phyloP scores from a whole-genome alignment of 345 rosid genomes.

The Salix viminalis region DNA sequence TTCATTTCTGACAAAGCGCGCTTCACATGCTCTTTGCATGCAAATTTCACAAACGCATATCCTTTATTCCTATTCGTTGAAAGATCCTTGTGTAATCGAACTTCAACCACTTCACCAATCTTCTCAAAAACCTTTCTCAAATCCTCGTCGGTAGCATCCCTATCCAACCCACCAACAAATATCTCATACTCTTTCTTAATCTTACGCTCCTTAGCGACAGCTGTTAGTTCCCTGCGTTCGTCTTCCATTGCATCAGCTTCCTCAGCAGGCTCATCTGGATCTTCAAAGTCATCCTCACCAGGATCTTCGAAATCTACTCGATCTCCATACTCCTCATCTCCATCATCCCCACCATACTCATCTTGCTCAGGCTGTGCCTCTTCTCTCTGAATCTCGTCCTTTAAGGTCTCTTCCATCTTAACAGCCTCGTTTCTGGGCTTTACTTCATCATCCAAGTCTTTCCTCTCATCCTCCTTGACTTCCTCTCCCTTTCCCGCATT shows the following conservation, averaged over 20 bases:
- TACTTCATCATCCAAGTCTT: constrained; percentile 10
- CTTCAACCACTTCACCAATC: constrained; percentile 55
- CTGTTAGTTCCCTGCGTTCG: constrained; percentile 44
- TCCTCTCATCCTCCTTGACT: constrained; percentile 9
- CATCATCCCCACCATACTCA: constrained; percentile 38
- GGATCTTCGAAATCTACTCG: constrained; percentile 51
- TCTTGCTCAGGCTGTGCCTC: constrained; percentile 21
- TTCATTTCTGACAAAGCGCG: constrained; percentile 57
- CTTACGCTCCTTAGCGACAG: constrained; percentile 45
- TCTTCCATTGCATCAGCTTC: constrained; percentile 43
- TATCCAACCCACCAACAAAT: constrained; percentile 57
- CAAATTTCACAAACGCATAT: constrained; percentile 63
- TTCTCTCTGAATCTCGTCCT: constrained; percentile 23
- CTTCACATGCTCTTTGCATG: constrained; percentile 49
- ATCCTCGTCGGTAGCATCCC: constrained; percentile 56
- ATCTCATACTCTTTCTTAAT: constrained; percentile 57
- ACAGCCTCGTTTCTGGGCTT: constrained; percentile 11
- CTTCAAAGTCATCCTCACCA: constrained; percentile 48
- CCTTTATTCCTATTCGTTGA: constrained; percentile 50
- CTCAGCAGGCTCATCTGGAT: constrained; percentile 41
- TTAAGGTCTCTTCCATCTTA: constrained; percentile 9
- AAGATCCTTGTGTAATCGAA: constrained; percentile 44
- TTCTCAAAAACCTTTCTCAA: constrained; percentile 50
- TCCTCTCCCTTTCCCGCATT: constrained; percentile 1
- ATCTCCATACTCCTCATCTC: constrained; percentile 54